A percentile compares a stretch with the other conserved stretches of the same genome.
Conservation (phyloP, 108 stramenopile genomes). For the Mediolabrus comicus region DNA sequence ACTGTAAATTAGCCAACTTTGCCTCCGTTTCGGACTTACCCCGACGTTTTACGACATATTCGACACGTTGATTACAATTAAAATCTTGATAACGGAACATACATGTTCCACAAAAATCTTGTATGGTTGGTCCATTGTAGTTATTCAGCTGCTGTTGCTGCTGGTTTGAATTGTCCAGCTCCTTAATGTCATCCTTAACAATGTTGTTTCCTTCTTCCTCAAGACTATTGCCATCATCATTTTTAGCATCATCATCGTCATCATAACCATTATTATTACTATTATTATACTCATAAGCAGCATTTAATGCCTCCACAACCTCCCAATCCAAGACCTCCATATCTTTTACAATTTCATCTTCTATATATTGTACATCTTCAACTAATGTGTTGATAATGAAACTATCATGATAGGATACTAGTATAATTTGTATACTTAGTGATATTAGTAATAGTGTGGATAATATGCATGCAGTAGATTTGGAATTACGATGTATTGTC, state of each 20-base stretch:
- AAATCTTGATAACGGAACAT: background rate
- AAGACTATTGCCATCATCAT: background rate
- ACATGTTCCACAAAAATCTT: conserved; percentile 5
- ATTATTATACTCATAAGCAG: conserved; percentile 3
- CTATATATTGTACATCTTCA: conserved; percentile 7
- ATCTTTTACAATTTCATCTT: conserved; percentile 9
- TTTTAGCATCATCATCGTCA: background rate
- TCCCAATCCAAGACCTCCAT: background rate
- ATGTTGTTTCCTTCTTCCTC: too few relatives aligned
- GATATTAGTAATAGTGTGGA: conserved; percentile 23
- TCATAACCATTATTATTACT: background rate
- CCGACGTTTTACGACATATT: background rate
- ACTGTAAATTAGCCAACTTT: background rate
- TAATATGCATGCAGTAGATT: conserved; percentile 14
- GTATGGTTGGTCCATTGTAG: background rate
- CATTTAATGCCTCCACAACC: background rate
- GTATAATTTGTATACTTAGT: conserved; percentile 16
- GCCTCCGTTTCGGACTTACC: background rate
- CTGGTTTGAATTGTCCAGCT: background rate
- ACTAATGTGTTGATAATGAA: conserved; percentile 4
- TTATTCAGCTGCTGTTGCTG: background rate
- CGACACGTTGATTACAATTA: background rate
- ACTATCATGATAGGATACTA: conserved; percentile 19
- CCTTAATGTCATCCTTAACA: background rate
- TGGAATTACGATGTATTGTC: background rate